Evolutionary conservation across 176 grass and related monocot species (phyloP), one percentile per base, ranked within the genome.

Genomic region (Tillandsia leiboldiana): DNA sequence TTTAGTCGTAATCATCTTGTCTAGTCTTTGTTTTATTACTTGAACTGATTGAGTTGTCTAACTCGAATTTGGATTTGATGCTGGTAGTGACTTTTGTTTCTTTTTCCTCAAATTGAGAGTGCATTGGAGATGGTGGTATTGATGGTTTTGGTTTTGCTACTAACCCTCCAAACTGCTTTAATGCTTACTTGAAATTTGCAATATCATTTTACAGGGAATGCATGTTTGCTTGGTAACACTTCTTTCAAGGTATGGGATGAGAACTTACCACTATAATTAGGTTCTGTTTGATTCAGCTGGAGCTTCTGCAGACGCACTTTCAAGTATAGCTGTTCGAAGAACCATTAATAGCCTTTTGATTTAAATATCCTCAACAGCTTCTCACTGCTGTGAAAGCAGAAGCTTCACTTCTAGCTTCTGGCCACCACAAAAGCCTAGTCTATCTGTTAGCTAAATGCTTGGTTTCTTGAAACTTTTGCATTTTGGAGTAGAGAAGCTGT

Each of bases 161-260:
- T 18, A 2, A 51, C 2, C 26, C 11, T 73, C 9, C 12, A 8
- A 2, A n/a, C 15, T 51, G 13, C 14, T 75, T 12, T 65, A 11
- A 2, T 70, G 20, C 10, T 63, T 63, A 67, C 8, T 50, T 29
- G 33, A n/a, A 50, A 70, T 15, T 48, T 15, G 26, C 70, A 29
- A 75, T 64, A 50, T 26, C 1, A 83, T 73, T 80, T 83, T 59
- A 17, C 82, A 97, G 93, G 93, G 93, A 51, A 90, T 97, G 86
- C 89, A 97, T 87, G 79, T 81, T 77, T 97, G 89, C 79, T 74
- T 85, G 79, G 84, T 87, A 74, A 81, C 86, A 69, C 66, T 97
- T 75, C 48, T 97, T 52, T 72, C 84, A 64, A 92, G 93, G 93
- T 97, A 83, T 8, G 11, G 52, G 49, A 70, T 68, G 20, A 13